Evolutionary conservation across 1,284 basidiomycete genomes (phyloP).

Genomic region (Fomitopsis palustris): DNA sequence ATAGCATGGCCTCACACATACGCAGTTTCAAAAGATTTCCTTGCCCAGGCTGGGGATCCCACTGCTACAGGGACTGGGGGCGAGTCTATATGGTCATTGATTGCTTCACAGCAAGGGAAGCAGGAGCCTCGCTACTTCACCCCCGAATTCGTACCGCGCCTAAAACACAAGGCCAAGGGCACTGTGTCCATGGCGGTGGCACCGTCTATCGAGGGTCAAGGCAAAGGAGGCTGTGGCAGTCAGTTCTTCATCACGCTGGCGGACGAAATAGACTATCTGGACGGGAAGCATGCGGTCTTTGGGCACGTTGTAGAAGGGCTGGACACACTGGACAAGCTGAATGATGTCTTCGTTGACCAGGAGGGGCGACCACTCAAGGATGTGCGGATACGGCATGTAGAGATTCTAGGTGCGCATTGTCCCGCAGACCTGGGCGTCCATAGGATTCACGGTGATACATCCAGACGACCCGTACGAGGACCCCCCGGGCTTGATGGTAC

Average conservation of each 20-base stretch:
- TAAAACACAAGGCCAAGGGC: conserved; percentile 86
- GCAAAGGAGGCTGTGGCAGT: conserved; percentile 82
- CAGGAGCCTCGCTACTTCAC: conserved; percentile 72
- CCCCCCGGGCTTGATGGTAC: conserved; percentile 69
- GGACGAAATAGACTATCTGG: conserved; percentile 91
- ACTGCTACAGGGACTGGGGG: conserved; percentile 94
- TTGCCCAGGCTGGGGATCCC: conserved; percentile 94
- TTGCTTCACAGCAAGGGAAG: conserved; percentile 48
- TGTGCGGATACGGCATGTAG: conserved; percentile 88
- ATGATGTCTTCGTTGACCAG: conserved; percentile 87
- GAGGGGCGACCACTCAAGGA: conserved; percentile 91
- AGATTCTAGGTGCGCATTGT: conserved; percentile 74
- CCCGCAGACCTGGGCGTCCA: conserved; percentile 2
- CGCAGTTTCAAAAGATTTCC: conserved; percentile 91
- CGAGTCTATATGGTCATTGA: conserved; percentile 77
- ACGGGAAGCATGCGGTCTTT: conserved; percentile 95
- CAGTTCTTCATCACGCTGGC: conserved; percentile 96
- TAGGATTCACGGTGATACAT: conserved; percentile 1
- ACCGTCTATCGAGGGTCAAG: conserved; percentile 59
- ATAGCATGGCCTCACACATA: not conserved
- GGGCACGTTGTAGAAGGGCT: conserved; percentile 94
- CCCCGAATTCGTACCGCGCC: conserved; percentile 74
- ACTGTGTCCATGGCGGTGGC: conserved; percentile 96
- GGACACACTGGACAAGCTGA: conserved; percentile 91
- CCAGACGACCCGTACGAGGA: conserved; percentile 94